Evolutionary conservation across 225 moss, liverwort and hornwort species (phyloP).

Genomic region (Physcomitrellopsis africana): DNA sequence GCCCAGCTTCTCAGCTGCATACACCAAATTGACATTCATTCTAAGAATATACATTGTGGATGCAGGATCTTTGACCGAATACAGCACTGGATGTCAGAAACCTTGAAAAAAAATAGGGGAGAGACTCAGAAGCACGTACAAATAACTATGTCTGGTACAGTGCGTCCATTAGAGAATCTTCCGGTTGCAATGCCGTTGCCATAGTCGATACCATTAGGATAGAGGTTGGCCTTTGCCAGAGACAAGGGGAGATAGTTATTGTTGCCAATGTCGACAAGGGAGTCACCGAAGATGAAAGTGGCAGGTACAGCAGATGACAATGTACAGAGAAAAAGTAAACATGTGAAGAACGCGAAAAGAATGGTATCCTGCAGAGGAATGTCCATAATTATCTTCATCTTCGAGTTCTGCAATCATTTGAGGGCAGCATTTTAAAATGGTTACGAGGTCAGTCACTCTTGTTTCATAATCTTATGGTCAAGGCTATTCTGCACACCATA

Average conservation of each 20-base stretch:
- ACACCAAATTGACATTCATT: neutral
- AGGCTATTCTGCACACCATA: neutral
- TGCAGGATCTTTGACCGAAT: too few species aligned
- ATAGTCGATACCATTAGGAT: constrained; percentile 84
- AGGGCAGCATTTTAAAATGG: too few species aligned
- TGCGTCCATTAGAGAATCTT: constrained; percentile 78
- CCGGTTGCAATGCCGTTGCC: constrained; percentile 58
- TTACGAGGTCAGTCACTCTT: too few species aligned
- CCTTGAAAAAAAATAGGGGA: too few species aligned
- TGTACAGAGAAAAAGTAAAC: constrained; percentile 5
- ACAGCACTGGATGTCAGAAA: too few species aligned
- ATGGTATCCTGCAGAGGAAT: neutral
- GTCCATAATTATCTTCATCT: constrained; percentile 14
- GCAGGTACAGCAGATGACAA: constrained; percentile 32
- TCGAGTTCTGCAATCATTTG: constrained; percentile 3
- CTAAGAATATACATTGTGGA: too few species aligned
- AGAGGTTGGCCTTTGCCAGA: constrained; percentile 70
- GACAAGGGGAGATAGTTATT: constrained; percentile 73
- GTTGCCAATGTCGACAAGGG: constrained; percentile 80
- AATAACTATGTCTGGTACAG: too few species aligned
- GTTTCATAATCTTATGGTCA: too few species aligned
- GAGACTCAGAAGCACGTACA: too few species aligned
- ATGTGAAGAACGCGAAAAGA: neutral
- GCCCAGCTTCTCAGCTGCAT: constrained; percentile 59
- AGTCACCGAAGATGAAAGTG: constrained; percentile 78